Evolutionary conservation across 148 eudicot species (phyloP), one percentile per base, ranked within the genome.

Genomic region (Pouteria glomerata): DNA sequence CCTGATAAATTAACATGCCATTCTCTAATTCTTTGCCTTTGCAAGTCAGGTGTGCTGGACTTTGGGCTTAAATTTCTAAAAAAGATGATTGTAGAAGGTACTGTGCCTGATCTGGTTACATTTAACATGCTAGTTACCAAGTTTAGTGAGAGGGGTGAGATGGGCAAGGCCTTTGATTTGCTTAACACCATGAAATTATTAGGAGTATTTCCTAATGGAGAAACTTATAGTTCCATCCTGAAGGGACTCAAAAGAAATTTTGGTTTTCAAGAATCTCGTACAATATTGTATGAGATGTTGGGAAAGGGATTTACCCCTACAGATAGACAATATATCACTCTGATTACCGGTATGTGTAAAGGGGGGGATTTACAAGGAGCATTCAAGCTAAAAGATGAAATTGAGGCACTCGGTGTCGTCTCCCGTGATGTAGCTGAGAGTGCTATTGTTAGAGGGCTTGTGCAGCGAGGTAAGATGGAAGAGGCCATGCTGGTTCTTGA

Each of bases 371-470:
- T 87, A 74, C 42, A 75, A 57, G 81, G 90, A 57, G 94, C 98
- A 44, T 84, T 87, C 21, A 82, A 79, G 78, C 76, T 93, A 57
- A 87, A 77, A 78, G 88, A 87, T 77, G 90, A 90, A 56, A 85
- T 90, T 87, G 82, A 78, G 72, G 72, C 70, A 39, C 76, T 84
- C 68, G 89, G 89, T 65, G 76, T 87, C 39, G 69, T 70, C 69
- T 78, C 89, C 33, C 72, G 57, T 35, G 76, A 75, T 68, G 61
- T 81, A 70, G 90, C 90, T 56, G 90, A 85, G 55, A 83, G 94
- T 80, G 90, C 97, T 41, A 76, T 93, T 71, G 81, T 93, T 64
- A 83, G 94, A 74, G 98, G 92, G 76, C 90, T 93, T 56, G 92
- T 86, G 42, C 73, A 65, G 44, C 72, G 76, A 74, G 87, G 92